These are phyloP conservation scores for Magnolia changhungtana DNA, from an alignment of 164 flowering plant species.

Conservation along the genomic window DNA sequence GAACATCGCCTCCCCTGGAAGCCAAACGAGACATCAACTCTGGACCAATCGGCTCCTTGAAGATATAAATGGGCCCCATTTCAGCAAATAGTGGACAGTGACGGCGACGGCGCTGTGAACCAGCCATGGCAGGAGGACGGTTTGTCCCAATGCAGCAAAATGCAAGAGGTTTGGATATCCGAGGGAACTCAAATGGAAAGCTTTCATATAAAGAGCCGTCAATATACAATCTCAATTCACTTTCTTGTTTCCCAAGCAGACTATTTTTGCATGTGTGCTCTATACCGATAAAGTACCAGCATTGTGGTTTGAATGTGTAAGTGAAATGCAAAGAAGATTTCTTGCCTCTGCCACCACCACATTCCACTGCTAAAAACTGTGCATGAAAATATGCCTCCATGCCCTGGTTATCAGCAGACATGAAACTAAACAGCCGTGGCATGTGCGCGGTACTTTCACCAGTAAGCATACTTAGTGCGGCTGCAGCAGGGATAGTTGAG, in stretches of 20 bases:
- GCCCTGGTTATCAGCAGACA: conserved; percentile 96
- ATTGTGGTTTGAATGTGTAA: conserved; percentile 95
- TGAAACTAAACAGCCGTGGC: conserved; percentile 96
- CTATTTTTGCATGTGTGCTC: conserved; percentile 89
- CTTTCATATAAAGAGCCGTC: conserved; percentile 89
- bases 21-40: conserved; percentile 91
- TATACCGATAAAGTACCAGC: conserved; percentile 96
- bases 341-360: conserved; percentile 92
- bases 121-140: conserved; percentile 99
- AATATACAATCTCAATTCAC: conserved; percentile 86
- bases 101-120: conserved; percentile 92
- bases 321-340: conserved; percentile 94
- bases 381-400: conserved; percentile 98
- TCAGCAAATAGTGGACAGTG: conserved; percentile 99
- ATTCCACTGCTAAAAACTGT: conserved; percentile 95
- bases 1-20: conserved; percentile 88
- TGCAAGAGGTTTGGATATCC: conserved; percentile 89
- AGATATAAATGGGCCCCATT: conserved; percentile 96
- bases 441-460: conserved; percentile 99
- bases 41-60: conserved; percentile 91
- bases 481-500: conserved; percentile 97
- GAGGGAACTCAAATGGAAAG: conserved; percentile 92
- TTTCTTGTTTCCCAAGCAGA: conserved; percentile 84
- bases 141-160: conserved; percentile 99
- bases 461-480: conserved; percentile 97